Evolutionary conservation across 306 rosid genomes (phyloP).

Genomic region (Trifolium fragiferum): DNA sequence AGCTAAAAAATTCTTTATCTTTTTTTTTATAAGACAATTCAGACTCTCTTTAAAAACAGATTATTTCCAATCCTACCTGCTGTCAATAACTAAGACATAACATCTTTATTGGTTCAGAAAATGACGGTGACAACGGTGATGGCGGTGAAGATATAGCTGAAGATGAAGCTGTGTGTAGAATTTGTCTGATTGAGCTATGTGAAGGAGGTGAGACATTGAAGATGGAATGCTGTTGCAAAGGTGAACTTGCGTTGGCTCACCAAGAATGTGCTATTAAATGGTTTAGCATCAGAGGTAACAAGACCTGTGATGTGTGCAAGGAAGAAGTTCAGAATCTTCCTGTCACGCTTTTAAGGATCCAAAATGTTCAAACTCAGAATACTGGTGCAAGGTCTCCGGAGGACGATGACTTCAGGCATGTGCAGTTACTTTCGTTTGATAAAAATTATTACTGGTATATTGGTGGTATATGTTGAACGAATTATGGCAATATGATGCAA

Average conservation of each 20-base stretch:
- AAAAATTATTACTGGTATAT: neutral
- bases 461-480: neutral
- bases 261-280: conserved; percentile 93
- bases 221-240: conserved; percentile 99
- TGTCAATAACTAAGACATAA: conserved; percentile 33
- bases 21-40: neutral
- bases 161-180: conserved; percentile 96
- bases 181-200: conserved; percentile 86
- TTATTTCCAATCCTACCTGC: conserved; percentile 11
- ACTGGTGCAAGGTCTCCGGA: conserved; percentile 56
- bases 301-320: conserved; percentile 94
- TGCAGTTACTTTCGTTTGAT: conserved; percentile 11
- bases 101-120: conserved; percentile 57
- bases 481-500: conserved; percentile 10
- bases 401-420: conserved; percentile 77
- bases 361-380: conserved; percentile 58
- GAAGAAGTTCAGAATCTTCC: conserved; percentile 84
- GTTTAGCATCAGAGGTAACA: conserved; percentile 96
- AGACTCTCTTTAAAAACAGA: neutral
- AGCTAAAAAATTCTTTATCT: neutral
- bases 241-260: conserved; percentile 97
- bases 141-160: conserved; percentile 89
- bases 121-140: conserved; percentile 47
- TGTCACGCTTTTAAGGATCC: conserved; percentile 86
- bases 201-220: conserved; percentile 99